Conservation (phyloP, 2,329 filamentous ascomycete genomes). For the Aureobasidium sp. region DNA sequence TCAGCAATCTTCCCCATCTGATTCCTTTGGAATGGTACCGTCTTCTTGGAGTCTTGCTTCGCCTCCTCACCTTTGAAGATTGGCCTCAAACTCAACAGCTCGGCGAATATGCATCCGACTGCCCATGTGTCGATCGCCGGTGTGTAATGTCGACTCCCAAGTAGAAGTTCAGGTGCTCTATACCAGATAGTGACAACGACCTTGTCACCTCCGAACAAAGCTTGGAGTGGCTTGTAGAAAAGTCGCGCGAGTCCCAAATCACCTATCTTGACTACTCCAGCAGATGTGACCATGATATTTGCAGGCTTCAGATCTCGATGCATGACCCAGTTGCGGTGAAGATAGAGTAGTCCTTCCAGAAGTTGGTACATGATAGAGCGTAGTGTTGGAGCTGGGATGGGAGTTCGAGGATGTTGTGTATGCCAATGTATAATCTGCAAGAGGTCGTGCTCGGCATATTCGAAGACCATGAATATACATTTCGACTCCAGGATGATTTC, state of each 20-base stretch:
- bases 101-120: constrained; percentile 94
- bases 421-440: constrained; percentile 98
- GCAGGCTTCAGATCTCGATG: constrained; percentile 96
- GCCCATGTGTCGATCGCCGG: constrained; percentile 97
- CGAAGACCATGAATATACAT: constrained; percentile 99
- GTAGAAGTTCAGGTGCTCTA: constrained; percentile 82
- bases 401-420: constrained; percentile 76
- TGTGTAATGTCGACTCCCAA: constrained; percentile 92
- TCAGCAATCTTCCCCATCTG: constrained; percentile 99
- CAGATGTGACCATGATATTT: constrained; percentile 95
- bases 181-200: constrained; percentile 99
- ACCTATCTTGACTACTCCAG: constrained; percentile 86
- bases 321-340: constrained; percentile 94
- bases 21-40: constrained; percentile 91
- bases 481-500: constrained; percentile 98
- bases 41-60: constrained; percentile 98
- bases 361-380: constrained; percentile 95
- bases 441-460: constrained; percentile 95
- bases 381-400: constrained; percentile 80
- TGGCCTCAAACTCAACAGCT: constrained; percentile 77
- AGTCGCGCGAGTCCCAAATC: constrained; percentile 86
- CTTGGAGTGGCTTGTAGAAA: constrained; percentile 89
- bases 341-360: constrained; percentile 85
- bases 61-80: constrained; percentile 99
- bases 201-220: constrained; percentile 88